Percentiles rank a stretch among this genome's conserved stretches.
These are phyloP conservation scores for Vigna nakashimae DNA, from an alignment of 306 rosid genomes.

Conservation along the genomic window DNA sequence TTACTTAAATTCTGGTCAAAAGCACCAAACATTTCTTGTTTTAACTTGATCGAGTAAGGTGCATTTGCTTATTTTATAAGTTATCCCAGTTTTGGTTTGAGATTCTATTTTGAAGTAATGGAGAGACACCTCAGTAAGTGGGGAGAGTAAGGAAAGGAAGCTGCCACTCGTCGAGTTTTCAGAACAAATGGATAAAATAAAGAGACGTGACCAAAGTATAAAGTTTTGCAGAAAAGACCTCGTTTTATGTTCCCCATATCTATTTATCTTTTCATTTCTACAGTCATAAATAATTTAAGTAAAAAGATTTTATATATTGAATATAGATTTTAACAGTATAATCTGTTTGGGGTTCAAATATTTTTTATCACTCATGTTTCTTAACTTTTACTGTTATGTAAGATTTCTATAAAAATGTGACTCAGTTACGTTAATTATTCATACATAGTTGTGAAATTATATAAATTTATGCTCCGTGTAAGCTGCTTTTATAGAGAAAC, in stretches of 20 bases:
- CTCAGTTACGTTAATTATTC: too few species aligned
- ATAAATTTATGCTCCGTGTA: too few species aligned
- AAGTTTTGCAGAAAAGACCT: constrained; percentile 4
- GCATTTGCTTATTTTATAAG: constrained; percentile 44
- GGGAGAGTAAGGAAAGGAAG: constrained; percentile 28
- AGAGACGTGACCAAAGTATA: not conserved
- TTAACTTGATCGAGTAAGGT: not conserved
- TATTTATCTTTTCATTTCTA: constrained; percentile 4
- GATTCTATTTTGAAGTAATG: constrained; percentile 37
- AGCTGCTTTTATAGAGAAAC: too few species aligned
- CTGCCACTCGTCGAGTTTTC: constrained; percentile 21
- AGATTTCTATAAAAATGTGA: too few species aligned
- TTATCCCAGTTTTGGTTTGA: constrained; percentile 22
- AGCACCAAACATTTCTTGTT: not conserved
- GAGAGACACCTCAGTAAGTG: constrained; percentile 35
- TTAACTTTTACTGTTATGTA: too few species aligned
- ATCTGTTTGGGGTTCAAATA: too few species aligned
- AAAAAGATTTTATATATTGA: too few species aligned
- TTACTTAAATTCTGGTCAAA: not conserved
- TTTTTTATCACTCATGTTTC: too few species aligned
- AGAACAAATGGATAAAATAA: constrained; percentile 38
- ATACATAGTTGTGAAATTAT: too few species aligned
- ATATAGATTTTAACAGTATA: too few species aligned
- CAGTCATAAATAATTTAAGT: not conserved
- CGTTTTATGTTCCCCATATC: constrained; percentile 29